A percentile compares a stretch with the other conserved stretches of the same genome.
These are phyloP conservation scores for Xylaria castorea DNA, from an alignment of 495 filamentous ascomycete genomes.

Conservation along the genomic window DNA sequence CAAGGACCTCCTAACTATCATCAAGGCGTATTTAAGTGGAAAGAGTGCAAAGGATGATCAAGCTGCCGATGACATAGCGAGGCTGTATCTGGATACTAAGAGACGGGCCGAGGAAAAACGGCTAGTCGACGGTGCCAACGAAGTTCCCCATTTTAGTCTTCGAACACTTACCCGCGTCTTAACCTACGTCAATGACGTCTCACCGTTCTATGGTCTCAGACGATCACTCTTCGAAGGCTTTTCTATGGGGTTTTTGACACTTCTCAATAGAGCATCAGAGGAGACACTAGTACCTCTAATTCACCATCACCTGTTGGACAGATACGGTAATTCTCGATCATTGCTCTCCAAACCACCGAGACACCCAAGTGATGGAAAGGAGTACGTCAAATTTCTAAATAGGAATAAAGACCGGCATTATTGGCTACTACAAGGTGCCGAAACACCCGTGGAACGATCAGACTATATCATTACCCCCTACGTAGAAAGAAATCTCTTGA, in stretches of 20 bases:
- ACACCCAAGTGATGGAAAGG: constrained; percentile 72
- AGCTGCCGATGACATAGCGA: constrained; percentile 76
- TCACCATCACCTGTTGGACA: constrained; percentile 77
- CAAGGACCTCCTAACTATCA: constrained; percentile 81
- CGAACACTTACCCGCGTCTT: constrained; percentile 91
- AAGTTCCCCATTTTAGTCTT: constrained; percentile 94
- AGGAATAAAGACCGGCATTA: constrained; percentile 73
- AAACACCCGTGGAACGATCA: constrained; percentile 69
- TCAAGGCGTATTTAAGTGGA: constrained; percentile 81
- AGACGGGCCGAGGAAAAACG: constrained; percentile 77
- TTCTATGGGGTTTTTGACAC: constrained; percentile 95
- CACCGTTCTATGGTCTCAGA: constrained; percentile 84
- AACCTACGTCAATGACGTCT: constrained; percentile 83
- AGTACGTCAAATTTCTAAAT: constrained; percentile 80
- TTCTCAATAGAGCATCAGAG: constrained; percentile 80
- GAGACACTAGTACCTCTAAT: constrained; percentile 78
- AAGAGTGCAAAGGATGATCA: constrained; percentile 68
- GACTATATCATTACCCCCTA: constrained; percentile 98
- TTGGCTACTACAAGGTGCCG: constrained; percentile 81
- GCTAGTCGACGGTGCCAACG: constrained; percentile 90
- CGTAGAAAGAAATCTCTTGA: constrained; percentile 90
- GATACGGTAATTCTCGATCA: constrained; percentile 67
- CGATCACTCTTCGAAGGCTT: constrained; percentile 93
- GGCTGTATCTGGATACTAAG: constrained; percentile 87
- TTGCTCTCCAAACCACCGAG: constrained; percentile 76